phyloP scores from a whole-genome alignment of 305 asterid species.

The Coffea humblotiana region DNA sequence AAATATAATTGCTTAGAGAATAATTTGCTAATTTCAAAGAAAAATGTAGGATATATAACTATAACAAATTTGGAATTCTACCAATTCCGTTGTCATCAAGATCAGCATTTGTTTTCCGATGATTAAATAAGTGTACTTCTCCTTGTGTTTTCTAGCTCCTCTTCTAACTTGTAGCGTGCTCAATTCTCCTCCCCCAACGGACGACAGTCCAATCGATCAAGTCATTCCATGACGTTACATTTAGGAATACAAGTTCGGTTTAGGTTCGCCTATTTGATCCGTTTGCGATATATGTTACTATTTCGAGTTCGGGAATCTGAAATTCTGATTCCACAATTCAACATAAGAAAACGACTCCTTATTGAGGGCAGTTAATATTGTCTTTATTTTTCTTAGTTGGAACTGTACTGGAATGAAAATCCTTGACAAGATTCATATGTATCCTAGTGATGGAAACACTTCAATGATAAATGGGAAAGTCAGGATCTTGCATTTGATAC shows the following conservation, averaged over 20 bases:
- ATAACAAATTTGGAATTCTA: too few relatives aligned
- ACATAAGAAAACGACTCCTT: neutral
- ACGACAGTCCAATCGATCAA: neutral
- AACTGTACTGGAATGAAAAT: neutral
- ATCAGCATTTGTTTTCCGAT: neutral
- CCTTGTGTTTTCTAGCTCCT: neutral
- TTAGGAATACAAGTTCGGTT: neutral
- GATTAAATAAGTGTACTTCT: neutral
- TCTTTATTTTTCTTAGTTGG: neutral
- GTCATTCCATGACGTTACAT: neutral
- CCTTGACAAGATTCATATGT: neutral
- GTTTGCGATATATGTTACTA: neutral
- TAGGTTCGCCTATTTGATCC: neutral
- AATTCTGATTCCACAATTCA: neutral
- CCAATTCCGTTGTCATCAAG: too few relatives aligned
- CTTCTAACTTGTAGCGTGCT: neutral
- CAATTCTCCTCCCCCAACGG: neutral
- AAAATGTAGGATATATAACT: neutral
- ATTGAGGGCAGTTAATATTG: neutral
- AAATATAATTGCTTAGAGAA: neutral
- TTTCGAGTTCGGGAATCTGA: neutral
- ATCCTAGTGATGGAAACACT: conserved; percentile 39
- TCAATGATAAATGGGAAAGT: conserved; percentile 45
- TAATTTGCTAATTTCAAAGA: neutral
- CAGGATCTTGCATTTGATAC: conserved; percentile 16